Base-by-base conservation (phyloP, 192 early-diverging fungal species). In the Coemansia sp. region DNA sequence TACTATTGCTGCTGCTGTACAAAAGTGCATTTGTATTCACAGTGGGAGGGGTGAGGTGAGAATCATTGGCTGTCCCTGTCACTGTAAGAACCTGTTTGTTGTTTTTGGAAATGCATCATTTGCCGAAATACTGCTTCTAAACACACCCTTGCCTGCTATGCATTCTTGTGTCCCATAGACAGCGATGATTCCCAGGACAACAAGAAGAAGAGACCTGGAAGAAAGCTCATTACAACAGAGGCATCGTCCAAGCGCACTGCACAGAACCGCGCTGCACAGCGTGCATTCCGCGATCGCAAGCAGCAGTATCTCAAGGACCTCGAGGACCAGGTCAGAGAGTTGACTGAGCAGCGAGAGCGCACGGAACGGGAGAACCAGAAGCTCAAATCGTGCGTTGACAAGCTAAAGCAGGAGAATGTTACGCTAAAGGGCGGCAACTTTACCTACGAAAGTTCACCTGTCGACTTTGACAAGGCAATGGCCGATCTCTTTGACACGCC, bases 251-350 rank as follows among this genome's bases (percentile, higher is more conserved):
- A 93, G 73, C 86, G 94, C 68, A 92, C 93, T 3, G 91, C 89
- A 12, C 94, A 95, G 70, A 95, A 95, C 74, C 86, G 94, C 18
- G 92, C 92, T 2, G 94, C 94, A 3, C 94, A 95, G 75, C 86
- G 92, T 2, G 93, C 94, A 6, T 95, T 95, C 76, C 88, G 94
- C 40, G 91, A 95, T 75, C 87, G 94, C 34, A 87, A 89, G 56
- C 88, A 93, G 62, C 85, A 86, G 66, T 92, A 95, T 69, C 86
- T 94, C 25, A 86, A 89, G 62, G 85, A 89, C 9, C 84, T 95
- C 1, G 94, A 95, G 73, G 83, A 81, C 1, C 85, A 87, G 53
- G 88, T 90, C 7, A 86, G 89, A 57, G 81, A 87, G 56, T 77
- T 92, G 62, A 85, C 91, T 34, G 87, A 87, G 31, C 71, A 75